These are phyloP conservation scores for Penicillium olsonii DNA, from an alignment of 2,329 filamentous ascomycete species.

Conservation along the genomic window DNA sequence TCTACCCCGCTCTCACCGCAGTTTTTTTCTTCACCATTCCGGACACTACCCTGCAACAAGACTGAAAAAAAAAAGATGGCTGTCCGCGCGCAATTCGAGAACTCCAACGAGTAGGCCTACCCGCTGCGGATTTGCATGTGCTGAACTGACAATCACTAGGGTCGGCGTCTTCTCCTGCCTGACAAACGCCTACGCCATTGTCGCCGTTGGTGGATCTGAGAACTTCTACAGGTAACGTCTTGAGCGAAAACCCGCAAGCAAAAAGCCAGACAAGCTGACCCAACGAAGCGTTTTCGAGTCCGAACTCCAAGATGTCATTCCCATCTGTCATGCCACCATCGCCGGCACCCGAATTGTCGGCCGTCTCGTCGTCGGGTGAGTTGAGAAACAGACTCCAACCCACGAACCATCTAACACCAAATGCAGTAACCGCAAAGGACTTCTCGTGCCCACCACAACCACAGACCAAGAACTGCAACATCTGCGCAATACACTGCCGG, in stretches of 20 bases:
- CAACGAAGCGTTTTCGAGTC: constrained; percentile 82
- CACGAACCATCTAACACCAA: constrained; percentile 1
- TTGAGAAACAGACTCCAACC: not conserved
- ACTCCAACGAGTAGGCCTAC: constrained; percentile 49
- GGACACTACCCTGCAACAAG: not conserved
- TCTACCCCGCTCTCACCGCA: constrained; percentile 12
- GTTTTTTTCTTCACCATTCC: constrained; percentile 5
- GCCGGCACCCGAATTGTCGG: constrained; percentile 95
- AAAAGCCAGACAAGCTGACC: constrained; percentile 7
- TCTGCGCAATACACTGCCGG: constrained; percentile 89
- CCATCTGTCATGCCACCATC: constrained; percentile 95
- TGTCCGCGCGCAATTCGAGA: constrained; percentile 53
- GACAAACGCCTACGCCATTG: constrained; percentile 95
- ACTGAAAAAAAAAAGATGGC: constrained; percentile 39
- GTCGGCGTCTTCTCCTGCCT: constrained; percentile 96
- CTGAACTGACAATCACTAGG: constrained; percentile 51
- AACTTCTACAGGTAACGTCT: constrained; percentile 87
- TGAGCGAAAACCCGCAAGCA: not conserved
- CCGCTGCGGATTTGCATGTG: not conserved
- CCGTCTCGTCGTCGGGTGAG: constrained; percentile 83
- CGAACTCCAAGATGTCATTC: constrained; percentile 94
- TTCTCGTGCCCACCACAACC: constrained; percentile 92
- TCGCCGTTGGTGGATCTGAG: constrained; percentile 91
- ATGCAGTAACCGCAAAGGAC: constrained; percentile 84
- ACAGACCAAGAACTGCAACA: constrained; percentile 98